Evolutionary conservation across 2,329 filamentous ascomycete genomes (phyloP), one percentile per base, ranked within the genome.

Genomic region (Basipetospora sp.): DNA sequence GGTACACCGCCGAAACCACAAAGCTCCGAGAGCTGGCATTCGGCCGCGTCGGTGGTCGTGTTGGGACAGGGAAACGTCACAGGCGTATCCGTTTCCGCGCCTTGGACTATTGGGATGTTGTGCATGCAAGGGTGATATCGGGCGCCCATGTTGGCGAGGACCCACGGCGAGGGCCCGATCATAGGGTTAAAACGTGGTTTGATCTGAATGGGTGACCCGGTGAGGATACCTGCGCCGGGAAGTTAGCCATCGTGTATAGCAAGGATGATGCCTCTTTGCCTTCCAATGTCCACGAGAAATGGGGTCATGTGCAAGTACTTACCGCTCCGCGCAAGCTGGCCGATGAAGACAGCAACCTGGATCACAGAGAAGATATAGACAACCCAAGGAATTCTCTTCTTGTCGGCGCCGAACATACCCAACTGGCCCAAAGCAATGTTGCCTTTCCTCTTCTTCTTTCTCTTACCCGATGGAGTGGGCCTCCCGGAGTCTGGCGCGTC

Each of bases 131-230:
- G 84, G 3, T 81, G 74, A 53, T 83, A 98, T 43, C 90, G 78
- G 29, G 87, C 84, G 41, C 90, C 90, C 84, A 98, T 94, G 57
- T 93, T 93, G 63, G 96, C 94, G 49, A 93, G 74, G 17, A 96
- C 75, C 48, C 85, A 84, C 2, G 78, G 73, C 4, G 87, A 94
- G 1, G 90, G 90, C 0, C 90, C 90, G 51, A 98, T 94, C 85
- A 98, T 94, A 41, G 83, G 81, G 60, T 96, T 98, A 63, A 98
- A 93, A 13, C 69, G 70, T 2, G 90, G 90, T 40, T 88, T 73
- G 37, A 77, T 87, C 62, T 77, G 71, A 51, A 85, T 84, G 15
- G 80, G 71, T 17, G 80, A 79, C 38, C 81, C 81, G 1, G 88
- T 94, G 20, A 87, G 62, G 47, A 80, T 68, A 37, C 69, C 81